phyloP scores from a whole-genome alignment of 2,329 filamentous ascomycete species.

The Ascochyta rabiei region DNA sequence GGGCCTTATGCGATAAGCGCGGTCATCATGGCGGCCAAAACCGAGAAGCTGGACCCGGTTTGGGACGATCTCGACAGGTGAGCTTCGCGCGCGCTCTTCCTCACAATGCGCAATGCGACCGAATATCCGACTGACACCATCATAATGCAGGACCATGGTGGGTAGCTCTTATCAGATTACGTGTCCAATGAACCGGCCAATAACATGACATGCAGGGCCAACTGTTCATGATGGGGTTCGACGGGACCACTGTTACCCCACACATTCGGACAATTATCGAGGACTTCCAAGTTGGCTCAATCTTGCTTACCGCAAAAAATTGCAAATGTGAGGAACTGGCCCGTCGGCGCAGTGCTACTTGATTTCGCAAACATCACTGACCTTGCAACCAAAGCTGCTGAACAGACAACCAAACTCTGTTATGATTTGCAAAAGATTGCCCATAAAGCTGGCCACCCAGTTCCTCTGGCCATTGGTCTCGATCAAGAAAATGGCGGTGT shows the following conservation, averaged over 20 bases:
- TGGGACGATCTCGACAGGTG: conserved; percentile 81
- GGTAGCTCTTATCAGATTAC: conserved; percentile 26
- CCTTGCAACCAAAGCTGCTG: conserved; percentile 69
- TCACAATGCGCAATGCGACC: conserved; percentile 34
- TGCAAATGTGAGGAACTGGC: conserved; percentile 69
- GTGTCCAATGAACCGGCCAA: conserved; percentile 34
- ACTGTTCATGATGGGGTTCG: conserved; percentile 83
- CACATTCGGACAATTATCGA: conserved; percentile 82
- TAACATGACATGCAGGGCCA: conserved; percentile 68
- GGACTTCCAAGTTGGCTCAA: conserved; percentile 85
- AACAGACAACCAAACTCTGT: conserved; percentile 85
- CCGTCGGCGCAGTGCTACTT: conserved; percentile 12
- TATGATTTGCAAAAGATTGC: conserved; percentile 93
- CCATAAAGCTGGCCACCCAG: conserved; percentile 84
- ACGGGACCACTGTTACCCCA: conserved; percentile 81
- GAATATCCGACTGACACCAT: conserved; percentile 42
- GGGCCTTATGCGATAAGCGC: conserved; percentile 48
- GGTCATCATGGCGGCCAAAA: conserved; percentile 58
- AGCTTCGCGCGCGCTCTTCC: conserved; percentile 43
- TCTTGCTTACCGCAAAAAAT: conserved; percentile 84
- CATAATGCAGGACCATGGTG: conserved; percentile 53
- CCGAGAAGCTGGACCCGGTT: conserved; percentile 54
- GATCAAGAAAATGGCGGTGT: conserved; percentile 99
- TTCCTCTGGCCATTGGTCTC: conserved; percentile 86
- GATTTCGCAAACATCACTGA: conserved; percentile 23